A percentile compares a stretch with the other conserved stretches of the same genome.
phyloP scores from a whole-genome alignment of 352 stramenopile species.

The Pythium oligandrum region DNA sequence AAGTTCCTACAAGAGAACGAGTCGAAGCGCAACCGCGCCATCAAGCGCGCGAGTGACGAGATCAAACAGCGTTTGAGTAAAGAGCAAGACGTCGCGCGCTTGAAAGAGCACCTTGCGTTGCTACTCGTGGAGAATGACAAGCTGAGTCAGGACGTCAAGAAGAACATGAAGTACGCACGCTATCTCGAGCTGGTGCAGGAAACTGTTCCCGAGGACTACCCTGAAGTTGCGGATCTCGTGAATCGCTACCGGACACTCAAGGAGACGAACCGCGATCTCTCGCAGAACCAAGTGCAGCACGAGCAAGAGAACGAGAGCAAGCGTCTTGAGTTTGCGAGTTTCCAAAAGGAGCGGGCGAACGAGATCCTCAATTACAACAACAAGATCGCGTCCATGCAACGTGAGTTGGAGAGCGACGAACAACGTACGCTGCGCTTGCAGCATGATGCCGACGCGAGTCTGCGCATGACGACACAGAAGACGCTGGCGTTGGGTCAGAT shows the following conservation, averaged over 20 bases:
- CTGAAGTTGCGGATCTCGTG: slow-evolving; percentile 88
- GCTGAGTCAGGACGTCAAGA: slow-evolving; percentile 56
- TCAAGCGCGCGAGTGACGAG: slow-evolving; percentile 90
- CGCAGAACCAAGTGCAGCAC: slow-evolving; percentile 64
- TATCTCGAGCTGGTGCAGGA: slow-evolving; percentile 90
- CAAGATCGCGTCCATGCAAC: slow-evolving; percentile 82
- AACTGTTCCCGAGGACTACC: slow-evolving; percentile 87
- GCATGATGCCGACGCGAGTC: slow-evolving; percentile 84
- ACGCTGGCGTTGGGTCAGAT: slow-evolving; percentile 89
- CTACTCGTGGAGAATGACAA: slow-evolving; percentile 68
- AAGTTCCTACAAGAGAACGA: slow-evolving; percentile 95
- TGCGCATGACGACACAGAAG: slow-evolving; percentile 87
- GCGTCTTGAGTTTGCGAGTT: slow-evolving; percentile 69
- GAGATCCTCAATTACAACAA: slow-evolving; percentile 94
- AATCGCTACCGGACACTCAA: slow-evolving; percentile 91
- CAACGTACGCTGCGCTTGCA: slow-evolving; percentile 70
- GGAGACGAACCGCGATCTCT: slow-evolving; percentile 85
- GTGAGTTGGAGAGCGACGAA: slow-evolving; percentile 70
- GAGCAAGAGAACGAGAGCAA: slow-evolving; percentile 88
- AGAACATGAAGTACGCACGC: slow-evolving; percentile 84
- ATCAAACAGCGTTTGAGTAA: slow-evolving; percentile 89
- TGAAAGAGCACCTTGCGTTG: slow-evolving; percentile 66
- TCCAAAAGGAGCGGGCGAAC: slow-evolving; percentile 88
- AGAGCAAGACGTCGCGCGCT: slow-evolving; percentile 77
- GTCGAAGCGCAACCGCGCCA: slow-evolving; percentile 90